A percentile compares a stretch with the other conserved stretches of the same genome.
Conservation (phyloP, 345 rosid genomes). For the Camelina laxa region DNA sequence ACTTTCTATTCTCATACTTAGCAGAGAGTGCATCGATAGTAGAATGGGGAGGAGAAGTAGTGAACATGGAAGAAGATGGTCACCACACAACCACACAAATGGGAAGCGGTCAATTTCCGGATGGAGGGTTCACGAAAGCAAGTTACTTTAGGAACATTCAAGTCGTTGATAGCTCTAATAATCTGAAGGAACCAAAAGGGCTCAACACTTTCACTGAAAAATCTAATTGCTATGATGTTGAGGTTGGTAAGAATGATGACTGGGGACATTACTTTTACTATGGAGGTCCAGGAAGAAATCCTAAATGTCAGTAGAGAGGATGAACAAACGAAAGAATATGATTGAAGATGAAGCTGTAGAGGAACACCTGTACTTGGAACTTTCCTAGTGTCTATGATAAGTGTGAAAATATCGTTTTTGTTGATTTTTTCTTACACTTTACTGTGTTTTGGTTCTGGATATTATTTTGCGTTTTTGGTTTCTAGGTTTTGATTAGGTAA, state of each 20-base stretch:
- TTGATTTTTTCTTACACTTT: conserved; percentile 44
- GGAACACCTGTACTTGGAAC: conserved; percentile 22
- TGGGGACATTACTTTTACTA: conserved; percentile 71
- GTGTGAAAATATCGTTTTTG: conserved; percentile 44
- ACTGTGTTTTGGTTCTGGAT: conserved; percentile 10
- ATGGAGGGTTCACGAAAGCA: conserved; percentile 63
- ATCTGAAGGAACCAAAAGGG: conserved; percentile 66
- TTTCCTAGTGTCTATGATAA: conserved; percentile 4
- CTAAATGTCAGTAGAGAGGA: conserved; percentile 58
- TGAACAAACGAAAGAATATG: conserved; percentile 26
- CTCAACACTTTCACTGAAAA: conserved; percentile 65
- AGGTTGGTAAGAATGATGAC: conserved; percentile 52
- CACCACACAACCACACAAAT: conserved; percentile 71
- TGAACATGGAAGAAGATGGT: conserved; percentile 65
- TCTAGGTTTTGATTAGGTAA: conserved; percentile 32
- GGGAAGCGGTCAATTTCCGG: conserved; percentile 76
- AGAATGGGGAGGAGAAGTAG: conserved; percentile 84
- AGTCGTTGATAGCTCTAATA: conserved; percentile 65
- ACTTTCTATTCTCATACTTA: conserved; percentile 63
- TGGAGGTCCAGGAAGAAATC: conserved; percentile 75
- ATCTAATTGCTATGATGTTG: conserved; percentile 70
- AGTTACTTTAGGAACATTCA: conserved; percentile 73
- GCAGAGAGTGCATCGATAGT: conserved; percentile 73
- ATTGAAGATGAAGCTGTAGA: conserved; percentile 20
- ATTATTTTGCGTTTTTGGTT: conserved; percentile 4